Evolutionary conservation across 106 monocot genomes (phyloP).

Genomic region (Acorus calamus): DNA sequence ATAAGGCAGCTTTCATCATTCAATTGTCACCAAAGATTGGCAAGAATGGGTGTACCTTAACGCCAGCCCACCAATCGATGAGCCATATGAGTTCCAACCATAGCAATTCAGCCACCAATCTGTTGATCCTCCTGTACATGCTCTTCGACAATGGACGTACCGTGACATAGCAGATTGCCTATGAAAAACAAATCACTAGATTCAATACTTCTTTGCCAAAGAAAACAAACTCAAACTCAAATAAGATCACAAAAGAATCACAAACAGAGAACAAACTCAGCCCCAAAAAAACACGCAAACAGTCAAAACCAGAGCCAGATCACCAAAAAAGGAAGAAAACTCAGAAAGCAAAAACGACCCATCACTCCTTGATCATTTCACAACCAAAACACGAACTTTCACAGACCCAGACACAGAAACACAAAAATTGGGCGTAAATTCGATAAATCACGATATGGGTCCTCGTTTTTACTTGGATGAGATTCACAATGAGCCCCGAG

Average conservation of each 20-base stretch:
- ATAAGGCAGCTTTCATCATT: too few species aligned
- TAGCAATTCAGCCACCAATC: slow-evolving; percentile 52
- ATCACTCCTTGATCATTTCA: too few species aligned
- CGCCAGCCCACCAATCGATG: slow-evolving; percentile 78
- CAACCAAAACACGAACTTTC: too few species aligned
- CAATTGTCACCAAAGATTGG: too few species aligned
- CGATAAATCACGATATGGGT: too few species aligned
- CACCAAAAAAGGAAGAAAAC: too few species aligned
- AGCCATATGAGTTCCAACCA: slow-evolving; percentile 81
- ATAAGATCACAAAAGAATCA: not conserved
- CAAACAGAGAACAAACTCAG: not conserved
- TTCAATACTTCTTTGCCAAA: too few species aligned
- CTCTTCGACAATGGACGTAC: slow-evolving; percentile 57
- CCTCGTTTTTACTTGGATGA: slow-evolving; percentile 35
- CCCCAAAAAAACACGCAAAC: too few species aligned
- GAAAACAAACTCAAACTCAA: not conserved
- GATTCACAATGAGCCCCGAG: slow-evolving; percentile 58
- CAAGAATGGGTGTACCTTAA: slow-evolving; percentile 29
- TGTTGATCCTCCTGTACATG: slow-evolving; percentile 61
- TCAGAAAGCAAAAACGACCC: too few species aligned
- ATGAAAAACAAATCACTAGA: slow-evolving; percentile 3
- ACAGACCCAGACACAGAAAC: too few species aligned
- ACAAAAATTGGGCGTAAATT: too few species aligned
- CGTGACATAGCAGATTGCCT: slow-evolving; percentile 35
- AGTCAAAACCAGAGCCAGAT: too few species aligned